phyloP scores from a whole-genome alignment of 768 basidiomycete species.

The Leucocoprinus leucothites region DNA sequence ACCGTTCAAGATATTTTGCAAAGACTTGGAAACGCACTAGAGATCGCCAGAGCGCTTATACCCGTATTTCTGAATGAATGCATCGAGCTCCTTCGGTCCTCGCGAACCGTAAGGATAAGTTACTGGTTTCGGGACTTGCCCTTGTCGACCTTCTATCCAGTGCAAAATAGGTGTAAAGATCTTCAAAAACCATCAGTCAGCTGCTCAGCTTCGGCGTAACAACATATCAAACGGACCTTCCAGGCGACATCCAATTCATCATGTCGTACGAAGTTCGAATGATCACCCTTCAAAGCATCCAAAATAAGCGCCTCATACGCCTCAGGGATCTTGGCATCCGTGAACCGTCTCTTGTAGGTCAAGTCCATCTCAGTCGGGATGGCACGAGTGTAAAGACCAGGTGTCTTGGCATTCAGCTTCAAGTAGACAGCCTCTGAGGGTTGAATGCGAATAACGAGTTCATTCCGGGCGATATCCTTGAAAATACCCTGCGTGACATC shows the following conservation, averaged over 20 bases:
- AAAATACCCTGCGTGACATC: conserved; percentile 97
- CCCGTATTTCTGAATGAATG: conserved; percentile 72
- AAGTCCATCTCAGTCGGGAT: conserved; percentile 98
- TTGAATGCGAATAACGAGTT: conserved; percentile 96
- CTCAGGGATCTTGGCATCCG: conserved; percentile 90
- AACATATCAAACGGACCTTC: conserved; percentile 62
- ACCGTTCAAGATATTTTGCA: neutral
- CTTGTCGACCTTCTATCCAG: conserved; percentile 86
- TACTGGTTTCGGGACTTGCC: conserved; percentile 64
- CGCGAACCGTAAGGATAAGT: conserved; percentile 92
- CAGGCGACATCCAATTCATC: conserved; percentile 97
- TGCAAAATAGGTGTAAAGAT: conserved; percentile 94
- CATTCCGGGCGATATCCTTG: conserved; percentile 93
- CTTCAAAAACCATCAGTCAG: conserved; percentile 32
- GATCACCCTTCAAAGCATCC: conserved; percentile 96
- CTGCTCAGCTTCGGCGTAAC: neutral
- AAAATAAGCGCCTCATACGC: conserved; percentile 95
- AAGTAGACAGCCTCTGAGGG: conserved; percentile 96
- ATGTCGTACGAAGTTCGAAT: conserved; percentile 97
- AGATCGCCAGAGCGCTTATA: conserved; percentile 63
- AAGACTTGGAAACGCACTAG: conserved; percentile 65
- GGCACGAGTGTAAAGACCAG: conserved; percentile 85
- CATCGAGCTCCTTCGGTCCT: conserved; percentile 83
- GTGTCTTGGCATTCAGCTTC: conserved; percentile 94
- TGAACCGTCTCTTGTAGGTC: conserved; percentile 95